Evolutionary conservation across 306 rosid species (phyloP).

Genomic region (Pachyrhizus erosus): DNA sequence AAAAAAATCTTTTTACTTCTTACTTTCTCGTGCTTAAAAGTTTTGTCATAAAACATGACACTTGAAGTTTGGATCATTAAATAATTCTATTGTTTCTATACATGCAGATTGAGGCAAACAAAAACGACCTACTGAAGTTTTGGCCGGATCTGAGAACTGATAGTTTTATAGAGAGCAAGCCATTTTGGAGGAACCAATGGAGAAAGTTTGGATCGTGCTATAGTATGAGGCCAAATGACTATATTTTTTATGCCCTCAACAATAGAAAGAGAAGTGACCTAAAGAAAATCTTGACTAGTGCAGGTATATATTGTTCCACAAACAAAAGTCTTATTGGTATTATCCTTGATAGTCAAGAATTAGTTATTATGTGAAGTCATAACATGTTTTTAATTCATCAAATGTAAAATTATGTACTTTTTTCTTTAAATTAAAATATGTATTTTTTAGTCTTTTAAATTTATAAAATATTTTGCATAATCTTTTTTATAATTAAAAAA

Average conservation of each 20-base stretch:
- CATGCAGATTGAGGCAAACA: background rate
- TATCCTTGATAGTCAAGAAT: background rate
- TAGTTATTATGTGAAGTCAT: background rate
- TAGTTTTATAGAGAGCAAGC: background rate
- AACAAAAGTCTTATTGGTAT: background rate
- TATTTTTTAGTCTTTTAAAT: too few species aligned
- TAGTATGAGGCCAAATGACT: background rate
- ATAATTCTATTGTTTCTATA: background rate
- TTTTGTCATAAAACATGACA: too few species aligned
- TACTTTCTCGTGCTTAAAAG: too few species aligned
- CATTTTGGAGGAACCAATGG: slow-evolving; percentile 6
- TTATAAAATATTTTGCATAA: too few species aligned
- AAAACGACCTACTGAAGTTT: background rate
- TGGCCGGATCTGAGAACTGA: slow-evolving; percentile 6
- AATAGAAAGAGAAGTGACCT: background rate
- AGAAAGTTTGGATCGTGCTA: background rate
- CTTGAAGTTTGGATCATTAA: background rate
- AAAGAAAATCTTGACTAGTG: background rate
- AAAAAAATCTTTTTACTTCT: too few species aligned
- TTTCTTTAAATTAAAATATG: too few species aligned
- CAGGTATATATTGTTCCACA: background rate
- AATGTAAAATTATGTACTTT: too few species aligned
- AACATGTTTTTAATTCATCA: too few species aligned
- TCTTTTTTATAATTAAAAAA: too few species aligned
- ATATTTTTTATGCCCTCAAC: background rate